Percentiles rank a stretch among this genome's conserved stretches.
Conservation (phyloP, 202 grass and related monocot genomes). For the Setaria italica region DNA sequence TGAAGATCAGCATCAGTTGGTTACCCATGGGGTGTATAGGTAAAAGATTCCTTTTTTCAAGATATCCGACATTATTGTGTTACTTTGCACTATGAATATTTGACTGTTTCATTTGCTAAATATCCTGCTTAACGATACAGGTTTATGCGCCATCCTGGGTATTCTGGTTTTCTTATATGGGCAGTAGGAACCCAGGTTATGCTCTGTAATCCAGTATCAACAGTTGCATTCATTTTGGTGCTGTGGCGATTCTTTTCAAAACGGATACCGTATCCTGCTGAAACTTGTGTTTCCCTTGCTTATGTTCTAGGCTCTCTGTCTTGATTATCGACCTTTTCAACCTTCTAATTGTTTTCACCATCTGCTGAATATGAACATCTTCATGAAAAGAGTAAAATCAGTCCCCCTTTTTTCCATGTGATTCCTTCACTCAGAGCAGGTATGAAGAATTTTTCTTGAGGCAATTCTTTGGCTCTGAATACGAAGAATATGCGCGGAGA, state of each 20-base stretch:
- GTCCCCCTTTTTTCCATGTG: slow-evolving; percentile 32
- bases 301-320: slow-evolving; percentile 13
- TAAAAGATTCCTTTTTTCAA: slow-evolving; percentile 33
- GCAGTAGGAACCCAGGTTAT: slow-evolving; percentile 88
- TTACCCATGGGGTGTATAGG: slow-evolving; percentile 96
- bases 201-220: slow-evolving; percentile 86
- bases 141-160: slow-evolving; percentile 89
- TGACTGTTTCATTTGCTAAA: slow-evolving; percentile 32
- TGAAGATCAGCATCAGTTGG: slow-evolving; percentile 76
- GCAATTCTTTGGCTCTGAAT: slow-evolving; percentile 82
- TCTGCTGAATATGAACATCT: slow-evolving; percentile 24
- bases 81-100: slow-evolving; percentile 14
- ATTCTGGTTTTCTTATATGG: slow-evolving; percentile 85
- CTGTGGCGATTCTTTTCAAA: slow-evolving; percentile 76
- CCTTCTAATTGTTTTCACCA: slow-evolving; percentile 29
- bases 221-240: slow-evolving; percentile 57
- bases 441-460: slow-evolving; percentile 99
- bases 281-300: background rate
- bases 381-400: background rate
- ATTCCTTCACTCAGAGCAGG: slow-evolving; percentile 69
- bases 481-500: slow-evolving; percentile 69
- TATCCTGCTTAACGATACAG: slow-evolving; percentile 53
- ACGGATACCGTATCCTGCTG: slow-evolving; percentile 82
- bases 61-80: background rate
- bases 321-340: background rate